These are phyloP conservation scores for Beauveria bassiana DNA, from an alignment of 2,329 filamentous ascomycete genomes.

Conservation along the genomic window DNA sequence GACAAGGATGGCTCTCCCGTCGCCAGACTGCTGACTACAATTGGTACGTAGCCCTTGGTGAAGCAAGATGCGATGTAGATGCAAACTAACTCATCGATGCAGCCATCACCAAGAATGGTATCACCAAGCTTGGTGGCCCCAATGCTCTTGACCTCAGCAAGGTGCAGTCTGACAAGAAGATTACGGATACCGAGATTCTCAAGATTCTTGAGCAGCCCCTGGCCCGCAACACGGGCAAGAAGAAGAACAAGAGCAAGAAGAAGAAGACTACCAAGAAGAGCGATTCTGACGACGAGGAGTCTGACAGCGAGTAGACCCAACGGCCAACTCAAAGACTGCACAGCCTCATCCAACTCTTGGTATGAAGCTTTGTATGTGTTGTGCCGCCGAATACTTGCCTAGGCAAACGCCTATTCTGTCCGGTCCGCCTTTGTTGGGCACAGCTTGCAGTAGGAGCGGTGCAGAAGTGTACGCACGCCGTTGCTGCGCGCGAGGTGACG, in stretches of 20 bases:
- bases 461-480: slow-evolving; percentile 3
- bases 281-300: slow-evolving; percentile 30
- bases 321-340: background rate
- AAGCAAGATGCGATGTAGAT: background rate
- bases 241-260: slow-evolving; percentile 87
- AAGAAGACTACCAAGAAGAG: slow-evolving; percentile 47
- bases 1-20: slow-evolving; percentile 86
- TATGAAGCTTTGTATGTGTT: background rate
- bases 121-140: slow-evolving; percentile 76
- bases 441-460: background rate
- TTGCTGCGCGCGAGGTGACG: background rate
- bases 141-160: slow-evolving; percentile 69
- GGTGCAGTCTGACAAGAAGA: slow-evolving; percentile 95
- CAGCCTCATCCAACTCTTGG: slow-evolving; percentile 3
- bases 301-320: slow-evolving; percentile 17
- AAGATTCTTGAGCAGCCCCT: slow-evolving; percentile 89
- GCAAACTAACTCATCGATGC: slow-evolving; percentile 10
- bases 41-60: slow-evolving; percentile 58
- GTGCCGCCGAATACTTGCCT: background rate
- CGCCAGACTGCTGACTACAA: slow-evolving; percentile 78
- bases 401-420: background rate
- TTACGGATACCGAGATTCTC: slow-evolving; percentile 88
- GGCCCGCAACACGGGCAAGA: slow-evolving; percentile 80
- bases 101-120: slow-evolving; percentile 97
- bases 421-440: background rate